phyloP scores from a whole-genome alignment of 2,329 filamentous ascomycete genomes.

The Talaromyces verruculosus region DNA sequence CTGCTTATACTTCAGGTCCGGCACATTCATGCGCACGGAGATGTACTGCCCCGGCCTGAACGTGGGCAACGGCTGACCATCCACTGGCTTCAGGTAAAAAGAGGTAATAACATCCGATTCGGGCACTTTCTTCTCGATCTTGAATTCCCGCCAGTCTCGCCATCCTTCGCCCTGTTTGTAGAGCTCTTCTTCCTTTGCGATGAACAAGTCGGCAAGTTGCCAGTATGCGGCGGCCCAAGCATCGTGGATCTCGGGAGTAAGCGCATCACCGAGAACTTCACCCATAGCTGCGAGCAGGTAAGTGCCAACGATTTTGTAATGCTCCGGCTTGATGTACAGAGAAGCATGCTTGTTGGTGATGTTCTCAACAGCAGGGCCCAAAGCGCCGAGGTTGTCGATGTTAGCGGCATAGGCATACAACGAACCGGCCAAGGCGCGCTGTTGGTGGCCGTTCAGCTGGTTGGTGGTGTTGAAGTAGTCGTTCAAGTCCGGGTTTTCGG shows the following conservation, averaged over 20 bases:
- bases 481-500: slow-evolving; percentile 64
- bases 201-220: slow-evolving; percentile 71
- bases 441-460: slow-evolving; percentile 66
- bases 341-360: slow-evolving; percentile 74
- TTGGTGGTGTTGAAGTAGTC: slow-evolving; percentile 70
- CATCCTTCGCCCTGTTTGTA: slow-evolving; percentile 63
- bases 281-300: slow-evolving; percentile 66
- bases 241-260: slow-evolving; percentile 60
- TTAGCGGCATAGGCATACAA: slow-evolving; percentile 69
- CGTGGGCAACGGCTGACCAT: slow-evolving; percentile 59
- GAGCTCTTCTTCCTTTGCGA: slow-evolving; percentile 62
- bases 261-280: slow-evolving; percentile 65
- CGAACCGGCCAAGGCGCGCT: slow-evolving; percentile 65
- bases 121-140: slow-evolving; percentile 61
- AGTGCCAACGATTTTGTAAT: slow-evolving; percentile 67
- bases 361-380: slow-evolving; percentile 59
- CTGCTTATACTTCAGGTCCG: slow-evolving; percentile 62
- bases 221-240: slow-evolving; percentile 71
- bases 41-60: slow-evolving; percentile 74
- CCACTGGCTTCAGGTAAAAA: slow-evolving; percentile 66
- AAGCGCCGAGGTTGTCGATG: slow-evolving; percentile 63
- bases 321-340: slow-evolving; percentile 63
- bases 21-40: slow-evolving; percentile 61
- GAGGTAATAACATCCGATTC: slow-evolving; percentile 70
- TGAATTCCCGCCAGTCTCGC: slow-evolving; percentile 68